Conservation (phyloP, 441 rosid genomes). For the Viola pubescens region DNA sequence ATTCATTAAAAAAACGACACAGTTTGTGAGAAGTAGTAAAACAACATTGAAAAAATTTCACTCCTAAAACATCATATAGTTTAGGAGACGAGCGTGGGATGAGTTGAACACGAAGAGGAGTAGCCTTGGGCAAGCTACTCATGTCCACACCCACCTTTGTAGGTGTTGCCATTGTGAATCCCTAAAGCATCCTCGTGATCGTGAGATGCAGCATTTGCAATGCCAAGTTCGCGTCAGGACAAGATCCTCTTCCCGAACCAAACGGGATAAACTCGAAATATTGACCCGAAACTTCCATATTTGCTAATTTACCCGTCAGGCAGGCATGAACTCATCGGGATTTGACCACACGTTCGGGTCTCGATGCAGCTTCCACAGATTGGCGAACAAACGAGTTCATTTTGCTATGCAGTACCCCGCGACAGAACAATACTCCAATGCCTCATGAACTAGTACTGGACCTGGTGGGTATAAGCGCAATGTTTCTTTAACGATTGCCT, state of each 20-base stretch:
- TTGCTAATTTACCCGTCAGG: conserved; percentile 10
- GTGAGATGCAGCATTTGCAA: conserved; percentile 22
- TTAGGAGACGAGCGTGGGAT: conserved; percentile 7
- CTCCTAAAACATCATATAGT: no score
- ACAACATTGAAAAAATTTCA: no score
- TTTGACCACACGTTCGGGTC: conserved; percentile 32
- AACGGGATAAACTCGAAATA: conserved; percentile 36
- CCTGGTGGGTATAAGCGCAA: conserved; percentile 45
- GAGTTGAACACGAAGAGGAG: conserved; percentile 4
- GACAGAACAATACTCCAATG: conserved; percentile 35
- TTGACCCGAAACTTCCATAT: conserved; percentile 17
- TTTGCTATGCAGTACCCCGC: conserved; percentile 30
- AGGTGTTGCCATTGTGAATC: conserved; percentile 20
- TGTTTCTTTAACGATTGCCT: conserved; percentile 42
- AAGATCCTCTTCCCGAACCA: conserved; percentile 28
- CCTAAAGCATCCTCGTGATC: conserved; percentile 30
- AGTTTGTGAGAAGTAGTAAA: no score
- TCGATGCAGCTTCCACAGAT: conserved; percentile 42
- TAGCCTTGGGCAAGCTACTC: neutral
- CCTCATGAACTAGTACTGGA: conserved; percentile 37
- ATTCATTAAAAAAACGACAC: no score
- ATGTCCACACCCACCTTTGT: conserved; percentile 21
- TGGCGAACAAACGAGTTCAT: conserved; percentile 39
- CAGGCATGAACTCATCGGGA: conserved; percentile 26
- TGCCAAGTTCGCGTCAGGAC: conserved; percentile 31